These are phyloP conservation scores for Globisporangium camurandrum DNA, from an alignment of 352 stramenopile genomes.

Conservation along the genomic window DNA sequence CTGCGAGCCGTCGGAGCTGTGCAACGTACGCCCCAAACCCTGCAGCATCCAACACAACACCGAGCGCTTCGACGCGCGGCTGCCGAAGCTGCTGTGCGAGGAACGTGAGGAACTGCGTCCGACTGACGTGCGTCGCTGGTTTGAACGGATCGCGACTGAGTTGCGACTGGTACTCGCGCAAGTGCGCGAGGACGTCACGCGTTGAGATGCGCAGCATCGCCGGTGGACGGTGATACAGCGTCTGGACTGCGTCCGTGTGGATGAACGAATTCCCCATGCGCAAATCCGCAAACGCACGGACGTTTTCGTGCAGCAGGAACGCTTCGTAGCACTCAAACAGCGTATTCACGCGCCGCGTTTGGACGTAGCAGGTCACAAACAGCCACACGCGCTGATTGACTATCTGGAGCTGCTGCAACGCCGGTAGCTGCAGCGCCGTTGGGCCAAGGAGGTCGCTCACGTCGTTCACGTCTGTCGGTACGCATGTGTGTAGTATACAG, in stretches of 20 bases:
- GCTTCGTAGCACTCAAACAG: conserved; percentile 63
- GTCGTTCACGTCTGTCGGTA: conserved; percentile 28
- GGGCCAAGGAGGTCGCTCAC: conserved; percentile 51
- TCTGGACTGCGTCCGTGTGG: conserved; percentile 70
- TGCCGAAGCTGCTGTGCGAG: conserved; percentile 61
- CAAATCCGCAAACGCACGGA: conserved; percentile 54
- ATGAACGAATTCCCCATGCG: conserved; percentile 78
- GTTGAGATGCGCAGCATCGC: conserved; percentile 52
- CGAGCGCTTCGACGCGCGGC: conserved; percentile 52
- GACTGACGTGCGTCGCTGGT: conserved; percentile 44
- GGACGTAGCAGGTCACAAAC: conserved; percentile 72
- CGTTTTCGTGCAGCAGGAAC: conserved; percentile 60
- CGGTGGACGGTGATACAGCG: conserved; percentile 40
- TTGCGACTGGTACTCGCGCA: conserved; percentile 63
- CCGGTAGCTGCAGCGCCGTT: conserved; percentile 32
- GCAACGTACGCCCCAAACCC: conserved; percentile 75
- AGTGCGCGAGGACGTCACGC: conserved; percentile 48
- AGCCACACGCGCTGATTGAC: conserved; percentile 74
- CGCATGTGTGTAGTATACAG: no score
- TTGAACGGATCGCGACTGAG: conserved; percentile 62
- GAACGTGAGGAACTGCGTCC: conserved; percentile 65
- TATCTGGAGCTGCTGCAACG: conserved; percentile 46
- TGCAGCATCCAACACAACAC: conserved; percentile 47
- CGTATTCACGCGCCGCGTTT: conserved; percentile 65
- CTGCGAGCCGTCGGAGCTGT: conserved; percentile 62